A percentile compares a stretch with the other conserved stretches of the same genome.
phyloP scores from a whole-genome alignment of 192 early-diverging fungal species.

The Obelidium mucronatum region DNA sequence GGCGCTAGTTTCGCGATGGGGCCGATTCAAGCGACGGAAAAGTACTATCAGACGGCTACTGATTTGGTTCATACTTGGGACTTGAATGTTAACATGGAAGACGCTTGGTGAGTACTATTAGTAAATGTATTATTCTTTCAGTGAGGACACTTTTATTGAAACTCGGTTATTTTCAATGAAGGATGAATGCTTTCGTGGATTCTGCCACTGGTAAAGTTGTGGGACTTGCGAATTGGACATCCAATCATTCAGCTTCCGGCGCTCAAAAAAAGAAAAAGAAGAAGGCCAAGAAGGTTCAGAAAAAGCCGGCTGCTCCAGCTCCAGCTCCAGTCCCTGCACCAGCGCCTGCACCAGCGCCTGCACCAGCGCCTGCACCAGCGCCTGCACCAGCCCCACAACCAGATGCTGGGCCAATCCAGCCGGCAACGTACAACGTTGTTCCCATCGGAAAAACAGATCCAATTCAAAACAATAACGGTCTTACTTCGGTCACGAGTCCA shows the following conservation, averaged over 20 bases:
- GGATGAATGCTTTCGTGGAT: conserved; percentile 29
- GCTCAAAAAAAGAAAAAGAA: too few species aligned
- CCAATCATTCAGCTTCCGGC: too few species aligned
- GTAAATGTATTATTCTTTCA: background rate
- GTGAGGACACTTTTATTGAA: background rate
- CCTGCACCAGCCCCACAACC: too few species aligned
- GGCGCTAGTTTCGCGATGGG: background rate
- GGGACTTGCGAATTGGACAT: conserved; percentile 17
- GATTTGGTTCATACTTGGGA: conserved; percentile 20
- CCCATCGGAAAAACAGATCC: too few species aligned
- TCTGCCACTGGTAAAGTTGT: conserved; percentile 18
- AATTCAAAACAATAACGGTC: background rate
- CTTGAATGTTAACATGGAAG: too few species aligned
- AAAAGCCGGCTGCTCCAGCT: too few species aligned
- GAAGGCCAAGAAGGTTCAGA: too few species aligned
- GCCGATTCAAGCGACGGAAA: background rate
- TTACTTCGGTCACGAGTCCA: conserved; percentile 42
- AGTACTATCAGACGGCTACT: background rate
- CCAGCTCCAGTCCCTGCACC: too few species aligned
- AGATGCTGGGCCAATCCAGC: background rate
- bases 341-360: too few species aligned
- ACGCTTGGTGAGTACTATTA: conserved; percentile 11
- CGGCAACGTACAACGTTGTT: conserved; percentile 28
- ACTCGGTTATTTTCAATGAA: background rate
- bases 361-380: too few species aligned